Evolutionary conservation across 805 yeast genomes (phyloP), one percentile per base, ranked within the genome.

Genomic region (Ogataea ramenticola): DNA sequence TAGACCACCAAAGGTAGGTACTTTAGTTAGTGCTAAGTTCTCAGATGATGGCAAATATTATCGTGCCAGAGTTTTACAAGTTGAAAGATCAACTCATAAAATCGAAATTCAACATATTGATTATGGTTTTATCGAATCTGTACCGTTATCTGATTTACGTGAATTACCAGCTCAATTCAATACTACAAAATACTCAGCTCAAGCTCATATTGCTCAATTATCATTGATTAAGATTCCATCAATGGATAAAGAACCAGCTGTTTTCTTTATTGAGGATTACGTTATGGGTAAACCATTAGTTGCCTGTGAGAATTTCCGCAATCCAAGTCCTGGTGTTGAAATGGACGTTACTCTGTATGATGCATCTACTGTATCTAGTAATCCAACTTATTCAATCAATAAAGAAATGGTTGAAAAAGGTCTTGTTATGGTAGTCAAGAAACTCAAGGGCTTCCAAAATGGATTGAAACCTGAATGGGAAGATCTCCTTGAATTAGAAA

Each of bases 171-270:
- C 68, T 30, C 72, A 72, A 53, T 79, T 72, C 56, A 62, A 65
- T 5, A 43, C 62, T 24, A 45, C 64, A 9, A 51, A 61, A 1
- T 60, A 61, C 38, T 74, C 80, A 37, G 68, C 76, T 12, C 82
- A 80, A 56, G 82, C 82, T 14, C 77, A 71, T 53, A 65, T 74
- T n/a, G 71, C 74, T 27, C 66, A 60, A 42, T 67, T 83, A 50
- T 74, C 80, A 20, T 70, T 72, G 53, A 60, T 83, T 38, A 68
- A 64, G 45, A 64, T 75, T 40, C 87, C 90, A 4, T 85, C 87
- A 3, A 52, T 68, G 10, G 62, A 67, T 44, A 78, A 79, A 31
- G 67, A 69, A 24, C 82, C 76, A 26, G 80, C 82, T 5, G 62
- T 77, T 42, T 71, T 71, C 44, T 70, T 68, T 35, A 65, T 82